phyloP scores from a whole-genome alignment of 495 filamentous ascomycete genomes.

The Chaetomium cochliodes region DNA sequence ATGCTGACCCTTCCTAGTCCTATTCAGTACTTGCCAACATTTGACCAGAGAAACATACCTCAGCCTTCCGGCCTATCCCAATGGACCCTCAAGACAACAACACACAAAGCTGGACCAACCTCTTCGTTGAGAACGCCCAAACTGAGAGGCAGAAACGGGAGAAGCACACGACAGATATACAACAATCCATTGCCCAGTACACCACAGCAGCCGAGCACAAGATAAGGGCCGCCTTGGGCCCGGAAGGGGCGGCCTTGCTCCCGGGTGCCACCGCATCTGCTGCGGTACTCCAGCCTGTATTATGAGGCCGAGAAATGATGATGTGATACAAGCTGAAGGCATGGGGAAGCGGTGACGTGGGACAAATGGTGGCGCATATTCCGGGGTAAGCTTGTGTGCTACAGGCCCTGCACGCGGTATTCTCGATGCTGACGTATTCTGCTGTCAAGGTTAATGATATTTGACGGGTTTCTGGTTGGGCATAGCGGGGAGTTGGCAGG shows the following conservation, averaged over 20 bases:
- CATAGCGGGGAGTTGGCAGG: neutral
- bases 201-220: slow-evolving; percentile 18
- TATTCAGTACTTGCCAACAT: neutral
- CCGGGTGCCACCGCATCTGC: neutral
- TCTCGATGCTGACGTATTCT: neutral
- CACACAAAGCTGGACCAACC: slow-evolving; percentile 12
- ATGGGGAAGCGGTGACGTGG: neutral
- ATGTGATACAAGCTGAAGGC: neutral
- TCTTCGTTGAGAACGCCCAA: slow-evolving; percentile 17
- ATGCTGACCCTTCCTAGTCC: neutral
- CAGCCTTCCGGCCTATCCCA: neutral
- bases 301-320: neutral
- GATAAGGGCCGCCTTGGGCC: slow-evolving; percentile 12
- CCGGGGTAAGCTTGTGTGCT: neutral
- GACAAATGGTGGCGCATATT: neutral
- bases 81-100: slow-evolving; percentile 3
- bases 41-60: neutral
- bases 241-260: neutral
- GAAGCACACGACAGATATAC: slow-evolving; percentile 19
- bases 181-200: slow-evolving; percentile 5
- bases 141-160: slow-evolving; percentile 3
- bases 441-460: neutral
- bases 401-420: neutral
- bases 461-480: neutral
- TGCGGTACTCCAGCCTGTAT: neutral